Evolutionary conservation across 1,284 basidiomycete species (phyloP), one percentile per base, ranked within the genome.

Genomic region (Trichosporon sp.): DNA sequence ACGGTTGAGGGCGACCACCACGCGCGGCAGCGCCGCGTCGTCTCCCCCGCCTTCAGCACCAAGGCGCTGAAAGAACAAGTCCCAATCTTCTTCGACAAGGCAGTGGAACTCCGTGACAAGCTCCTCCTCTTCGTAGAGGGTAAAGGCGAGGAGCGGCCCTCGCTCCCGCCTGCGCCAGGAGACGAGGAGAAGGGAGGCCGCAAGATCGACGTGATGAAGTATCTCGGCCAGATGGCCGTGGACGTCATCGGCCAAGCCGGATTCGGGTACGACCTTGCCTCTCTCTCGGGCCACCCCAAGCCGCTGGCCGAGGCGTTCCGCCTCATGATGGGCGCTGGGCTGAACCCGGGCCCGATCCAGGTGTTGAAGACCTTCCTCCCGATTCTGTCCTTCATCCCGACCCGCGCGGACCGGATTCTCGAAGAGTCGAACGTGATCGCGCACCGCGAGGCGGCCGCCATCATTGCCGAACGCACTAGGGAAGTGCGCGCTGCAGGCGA

Each of bases 191-290:
- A 65, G 21, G 71, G 69, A 10, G 65, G 70, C 32, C 68, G 67
- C 65, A 74, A 72, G 51, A 67, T 90, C 40, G 89, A 91, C 71
- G 87, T 87, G 12, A 81, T 89, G 65, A 76, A 83, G n/a, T 90
- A 88, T 87, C 84, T 91, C 2, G 86, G 85, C 1, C 86, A 87
- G 19, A 87, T 89, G 8, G 89, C 89, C 0, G 84, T 91, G 11
- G 91, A 91, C 75, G 86, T 90, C 65, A 90, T 92, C 67, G 90
- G 90, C 10, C 84, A 89, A 56, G 89, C 90, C 32, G 89, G 89
- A 10, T 90, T 90, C 73, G 88, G 86, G 26, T 90, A 90, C 81
- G 73, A 82, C 10, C 89, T 90, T 78, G 31, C 69, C 16, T 64
- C 72, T 76, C 21, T 76, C 70, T 19, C 65, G 74, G 40, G 75